These are phyloP conservation scores for Ephemerocybe angulata DNA, from an alignment of 768 basidiomycete genomes.

Conservation along the genomic window DNA sequence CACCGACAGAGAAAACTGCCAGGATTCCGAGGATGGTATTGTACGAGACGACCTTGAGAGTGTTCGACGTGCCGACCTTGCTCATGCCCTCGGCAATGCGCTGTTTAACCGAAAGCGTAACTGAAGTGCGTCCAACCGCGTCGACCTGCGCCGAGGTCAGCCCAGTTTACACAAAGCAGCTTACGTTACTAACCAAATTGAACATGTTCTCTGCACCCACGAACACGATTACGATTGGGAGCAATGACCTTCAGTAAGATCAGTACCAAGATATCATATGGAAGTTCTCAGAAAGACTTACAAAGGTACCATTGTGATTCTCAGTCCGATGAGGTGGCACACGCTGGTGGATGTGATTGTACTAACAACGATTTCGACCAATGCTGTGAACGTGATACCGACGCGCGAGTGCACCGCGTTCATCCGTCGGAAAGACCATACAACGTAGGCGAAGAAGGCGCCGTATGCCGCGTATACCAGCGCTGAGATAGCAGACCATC, in stretches of 20 bases:
- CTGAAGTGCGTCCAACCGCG: constrained; percentile 78
- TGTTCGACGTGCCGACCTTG: constrained; percentile 86
- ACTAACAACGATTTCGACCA: constrained; percentile 88
- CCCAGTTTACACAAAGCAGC: constrained; percentile 17
- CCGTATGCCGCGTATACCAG: constrained; percentile 76
- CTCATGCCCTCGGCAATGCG: constrained; percentile 90
- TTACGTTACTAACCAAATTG: constrained; percentile 59
- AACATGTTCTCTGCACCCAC: constrained; percentile 99
- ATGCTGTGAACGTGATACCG: constrained; percentile 89
- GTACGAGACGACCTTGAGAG: constrained; percentile 87
- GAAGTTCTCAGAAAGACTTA: constrained; percentile 29
- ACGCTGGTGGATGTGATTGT: constrained; percentile 93
- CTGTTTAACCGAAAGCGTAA: constrained; percentile 86
- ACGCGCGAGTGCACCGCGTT: constrained; percentile 84
- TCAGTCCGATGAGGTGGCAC: constrained; percentile 85
- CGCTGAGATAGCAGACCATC: constrained; percentile 60
- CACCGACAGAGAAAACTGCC: constrained; percentile 69
- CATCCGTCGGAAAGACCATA: constrained; percentile 71
- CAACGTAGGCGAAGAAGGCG: constrained; percentile 71
- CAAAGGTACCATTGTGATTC: constrained; percentile 88
- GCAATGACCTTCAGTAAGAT: constrained; percentile 57
- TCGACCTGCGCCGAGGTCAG: constrained; percentile 57
- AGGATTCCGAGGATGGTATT: constrained; percentile 76
- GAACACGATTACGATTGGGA: constrained; percentile 93
- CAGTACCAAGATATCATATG: constrained; percentile 2